These are phyloP conservation scores for Microbotryum violaceum DNA, from an alignment of 1,284 basidiomycete genomes.

Conservation along the genomic window DNA sequence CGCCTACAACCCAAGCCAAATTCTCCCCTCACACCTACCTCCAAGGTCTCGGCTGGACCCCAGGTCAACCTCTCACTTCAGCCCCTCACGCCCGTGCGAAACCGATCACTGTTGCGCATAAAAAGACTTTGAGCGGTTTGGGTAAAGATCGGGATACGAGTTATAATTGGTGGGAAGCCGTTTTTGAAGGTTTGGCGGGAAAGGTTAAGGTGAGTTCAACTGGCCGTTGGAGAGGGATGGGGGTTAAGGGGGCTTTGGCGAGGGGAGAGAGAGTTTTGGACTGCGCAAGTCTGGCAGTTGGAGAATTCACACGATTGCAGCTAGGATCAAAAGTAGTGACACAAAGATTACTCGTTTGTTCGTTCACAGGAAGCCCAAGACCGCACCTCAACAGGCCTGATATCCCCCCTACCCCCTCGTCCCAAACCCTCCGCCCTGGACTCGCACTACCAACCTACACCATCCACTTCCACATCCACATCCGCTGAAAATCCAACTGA, in stretches of 20 bases:
- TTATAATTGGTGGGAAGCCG: constrained; percentile 92
- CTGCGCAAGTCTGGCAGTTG: too few relatives aligned
- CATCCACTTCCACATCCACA: constrained; percentile 43
- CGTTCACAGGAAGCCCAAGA: constrained; percentile 7
- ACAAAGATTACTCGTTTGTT: too few relatives aligned
- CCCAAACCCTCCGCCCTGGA: constrained; percentile 48
- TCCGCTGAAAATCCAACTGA: constrained; percentile 27
- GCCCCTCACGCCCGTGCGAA: constrained; percentile 42
- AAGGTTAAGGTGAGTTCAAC: constrained; percentile 48
- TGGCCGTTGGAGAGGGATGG: too few relatives aligned
- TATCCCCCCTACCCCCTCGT: constrained; percentile 60
- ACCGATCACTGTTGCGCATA: constrained; percentile 70
- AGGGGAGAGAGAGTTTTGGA: too few relatives aligned
- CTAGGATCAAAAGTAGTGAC: too few relatives aligned
- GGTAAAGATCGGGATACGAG: constrained; percentile 88
- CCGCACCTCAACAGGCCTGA: constrained; percentile 64
- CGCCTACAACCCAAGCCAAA: constrained; percentile 7
- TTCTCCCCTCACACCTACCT: constrained; percentile 72
- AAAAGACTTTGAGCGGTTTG: constrained; percentile 71
- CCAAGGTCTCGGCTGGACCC: constrained; percentile 73
- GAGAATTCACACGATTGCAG: too few relatives aligned
- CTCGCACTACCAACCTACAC: constrained; percentile 16
- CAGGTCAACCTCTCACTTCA: constrained; percentile 52
- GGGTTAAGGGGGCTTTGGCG: too few relatives aligned
- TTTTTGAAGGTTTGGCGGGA: constrained; percentile 22